phyloP scores from a whole-genome alignment of 148 eudicot species.

The Vaccinium darrowii region DNA sequence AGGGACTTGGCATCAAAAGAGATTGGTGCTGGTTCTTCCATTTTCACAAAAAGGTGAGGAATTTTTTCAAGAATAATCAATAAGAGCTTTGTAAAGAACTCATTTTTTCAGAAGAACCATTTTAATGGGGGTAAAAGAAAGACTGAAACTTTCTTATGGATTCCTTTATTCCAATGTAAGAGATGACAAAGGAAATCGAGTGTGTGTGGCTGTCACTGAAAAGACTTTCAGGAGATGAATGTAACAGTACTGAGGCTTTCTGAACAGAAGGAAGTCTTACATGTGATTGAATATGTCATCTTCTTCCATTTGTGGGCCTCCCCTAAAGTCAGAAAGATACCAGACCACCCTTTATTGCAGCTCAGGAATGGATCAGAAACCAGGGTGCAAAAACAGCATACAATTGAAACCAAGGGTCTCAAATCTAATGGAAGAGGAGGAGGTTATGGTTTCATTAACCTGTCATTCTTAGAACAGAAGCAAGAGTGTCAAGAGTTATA shows the following conservation, averaged over 20 bases:
- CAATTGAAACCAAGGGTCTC: background rate
- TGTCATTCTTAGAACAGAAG: slow-evolving; percentile 8
- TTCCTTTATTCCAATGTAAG: slow-evolving; percentile 16
- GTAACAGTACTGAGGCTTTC: slow-evolving; percentile 37
- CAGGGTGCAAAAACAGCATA: slow-evolving; percentile 8
- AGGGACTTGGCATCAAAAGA: slow-evolving; percentile 29
- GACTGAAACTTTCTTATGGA: slow-evolving; percentile 15
- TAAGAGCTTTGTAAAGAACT: background rate
- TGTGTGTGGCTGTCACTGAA: slow-evolving; percentile 24
- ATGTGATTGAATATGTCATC: slow-evolving; percentile 37
- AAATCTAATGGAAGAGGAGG: slow-evolving; percentile 11
- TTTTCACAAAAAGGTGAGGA: slow-evolving; percentile 8
- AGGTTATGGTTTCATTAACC: slow-evolving; percentile 1
- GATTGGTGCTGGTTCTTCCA: slow-evolving; percentile 35
- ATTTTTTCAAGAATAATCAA: slow-evolving; percentile 5
- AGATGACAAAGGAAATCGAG: slow-evolving; percentile 23
- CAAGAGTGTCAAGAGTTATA: background rate
- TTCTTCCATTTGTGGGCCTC: slow-evolving; percentile 37
- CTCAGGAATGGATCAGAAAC: slow-evolving; percentile 17
- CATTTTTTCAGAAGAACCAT: slow-evolving; percentile 2
- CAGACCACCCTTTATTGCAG: slow-evolving; percentile 3
- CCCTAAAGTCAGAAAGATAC: slow-evolving; percentile 18
- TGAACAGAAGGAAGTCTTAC: slow-evolving; percentile 21
- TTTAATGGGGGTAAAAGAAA: background rate
- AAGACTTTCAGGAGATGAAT: slow-evolving; percentile 34